Conservation (phyloP, 129 eudicot species). For the Erigeron canadensis region DNA sequence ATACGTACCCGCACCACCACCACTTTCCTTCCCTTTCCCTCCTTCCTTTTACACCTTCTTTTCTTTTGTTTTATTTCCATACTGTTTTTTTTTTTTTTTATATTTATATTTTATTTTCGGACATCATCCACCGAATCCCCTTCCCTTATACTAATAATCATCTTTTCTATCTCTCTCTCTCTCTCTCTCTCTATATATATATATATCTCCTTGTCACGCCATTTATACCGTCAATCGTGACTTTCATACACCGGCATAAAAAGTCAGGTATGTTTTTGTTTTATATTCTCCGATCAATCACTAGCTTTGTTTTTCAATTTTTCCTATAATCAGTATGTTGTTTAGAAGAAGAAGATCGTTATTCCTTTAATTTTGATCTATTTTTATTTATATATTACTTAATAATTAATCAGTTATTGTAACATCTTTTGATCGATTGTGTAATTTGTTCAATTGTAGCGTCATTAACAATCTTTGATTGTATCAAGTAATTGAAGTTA, state of each 20-base stretch:
- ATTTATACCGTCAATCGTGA: slow-evolving; percentile 13
- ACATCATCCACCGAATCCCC: slow-evolving; percentile 35
- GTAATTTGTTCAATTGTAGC: slow-evolving; percentile 14
- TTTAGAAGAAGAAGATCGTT: not conserved
- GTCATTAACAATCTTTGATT: slow-evolving; percentile 10
- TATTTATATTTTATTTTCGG: not conserved
- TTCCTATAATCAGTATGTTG: not conserved
- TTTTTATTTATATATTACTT: not conserved
- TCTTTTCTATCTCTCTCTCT: not conserved
- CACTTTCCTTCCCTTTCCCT: not conserved
- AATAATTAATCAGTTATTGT: not conserved
- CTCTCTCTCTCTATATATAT: not conserved
- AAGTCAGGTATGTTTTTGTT: slow-evolving; percentile 10
- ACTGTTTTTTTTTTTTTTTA: not conserved
- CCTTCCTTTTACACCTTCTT: not conserved
- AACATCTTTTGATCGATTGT: slow-evolving; percentile 12
- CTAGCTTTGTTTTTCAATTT: slow-evolving; percentile 11
- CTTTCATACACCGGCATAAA: slow-evolving; percentile 28
- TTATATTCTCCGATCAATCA: slow-evolving; percentile 9
- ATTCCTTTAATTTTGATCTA: not conserved
- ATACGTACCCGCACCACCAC: slow-evolving; percentile 22
- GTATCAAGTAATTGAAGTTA: slow-evolving; percentile 12
- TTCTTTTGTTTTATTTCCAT: not conserved
- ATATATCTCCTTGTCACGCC: not conserved
- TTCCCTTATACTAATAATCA: not conserved